Conservation (phyloP, 768 basidiomycete genomes). For the Suillus tomentosus region DNA sequence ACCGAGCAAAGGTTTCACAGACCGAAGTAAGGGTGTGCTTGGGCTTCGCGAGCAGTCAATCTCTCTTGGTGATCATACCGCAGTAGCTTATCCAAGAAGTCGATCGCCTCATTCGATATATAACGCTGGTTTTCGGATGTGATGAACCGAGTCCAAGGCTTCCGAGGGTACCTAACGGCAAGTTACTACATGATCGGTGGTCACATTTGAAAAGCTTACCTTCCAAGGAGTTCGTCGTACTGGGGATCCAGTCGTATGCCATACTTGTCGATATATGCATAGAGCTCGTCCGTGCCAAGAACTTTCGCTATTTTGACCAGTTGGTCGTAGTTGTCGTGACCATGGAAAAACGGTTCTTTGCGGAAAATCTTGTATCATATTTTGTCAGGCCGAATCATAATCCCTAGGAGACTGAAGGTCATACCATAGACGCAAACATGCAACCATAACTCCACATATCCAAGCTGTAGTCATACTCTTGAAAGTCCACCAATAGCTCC, state of each 20-base stretch:
- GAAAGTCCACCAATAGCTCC: conserved; percentile 95
- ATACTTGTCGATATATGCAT: conserved; percentile 92
- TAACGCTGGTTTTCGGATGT: conserved; percentile 95
- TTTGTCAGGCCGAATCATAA: conserved; percentile 9
- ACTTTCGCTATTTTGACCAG: conserved; percentile 98
- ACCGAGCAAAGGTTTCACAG: conserved; percentile 21
- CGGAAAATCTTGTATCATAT: conserved; percentile 79
- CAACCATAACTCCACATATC: conserved; percentile 99
- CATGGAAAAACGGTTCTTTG: conserved; percentile 99
- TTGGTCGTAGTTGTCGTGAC: conserved; percentile 98
- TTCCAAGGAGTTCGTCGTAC: conserved; percentile 92
- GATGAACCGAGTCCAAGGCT: conserved; percentile 94
- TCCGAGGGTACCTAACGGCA: conserved; percentile 75
- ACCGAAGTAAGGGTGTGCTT: conserved; percentile 94
- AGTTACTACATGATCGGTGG: conserved; percentile 12
- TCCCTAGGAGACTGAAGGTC: conserved; percentile 20
- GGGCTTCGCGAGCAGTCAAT: conserved; percentile 91
- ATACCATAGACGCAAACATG: conserved; percentile 98
- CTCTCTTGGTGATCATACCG: conserved; percentile 98
- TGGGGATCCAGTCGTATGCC: conserved; percentile 94
- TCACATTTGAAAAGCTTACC: conserved; percentile 42
- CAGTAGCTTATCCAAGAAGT: conserved; percentile 92
- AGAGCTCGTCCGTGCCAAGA: conserved; percentile 93
- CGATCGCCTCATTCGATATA: conserved; percentile 96
- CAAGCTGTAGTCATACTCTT: conserved; percentile 96